These are phyloP conservation scores for Trypanosomatidae sp. DNA, from an alignment of 208 protist genomes.

Conservation along the genomic window DNA sequence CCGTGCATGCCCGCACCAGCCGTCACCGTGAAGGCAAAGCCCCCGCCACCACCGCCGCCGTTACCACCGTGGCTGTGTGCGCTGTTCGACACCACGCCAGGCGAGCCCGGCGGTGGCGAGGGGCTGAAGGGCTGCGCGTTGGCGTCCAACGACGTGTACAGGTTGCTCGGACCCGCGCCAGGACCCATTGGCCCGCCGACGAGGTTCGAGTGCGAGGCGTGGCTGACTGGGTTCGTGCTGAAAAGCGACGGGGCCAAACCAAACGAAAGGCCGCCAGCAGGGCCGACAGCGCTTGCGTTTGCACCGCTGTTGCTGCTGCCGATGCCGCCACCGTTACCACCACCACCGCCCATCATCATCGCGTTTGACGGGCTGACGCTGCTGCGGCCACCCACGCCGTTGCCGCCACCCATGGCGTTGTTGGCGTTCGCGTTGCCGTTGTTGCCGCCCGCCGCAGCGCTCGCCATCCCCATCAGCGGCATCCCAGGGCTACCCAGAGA, in stretches of 20 bases:
- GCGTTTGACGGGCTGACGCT: too few relatives aligned
- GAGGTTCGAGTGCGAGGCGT: constrained; percentile 2
- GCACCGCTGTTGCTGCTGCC: background rate
- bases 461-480: constrained; percentile 12
- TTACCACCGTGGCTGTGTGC: too few relatives aligned
- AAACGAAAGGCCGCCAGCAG: constrained; percentile 24
- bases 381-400: too few relatives aligned
- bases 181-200: background rate
- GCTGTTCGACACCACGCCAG: too few relatives aligned
- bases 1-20: constrained; percentile 18
- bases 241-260: constrained; percentile 30
- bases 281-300: constrained; percentile 5
- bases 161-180: constrained; percentile 7
- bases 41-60: background rate
- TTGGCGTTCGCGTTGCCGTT: constrained; percentile 3
- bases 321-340: background rate
- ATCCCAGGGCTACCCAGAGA: constrained; percentile 23
- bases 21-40: constrained; percentile 32
- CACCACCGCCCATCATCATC: too few relatives aligned
- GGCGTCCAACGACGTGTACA: constrained; percentile 43
- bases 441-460: too few relatives aligned
- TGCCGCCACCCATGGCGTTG: too few relatives aligned
- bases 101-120: constrained; percentile 28
- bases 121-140: constrained; percentile 63
- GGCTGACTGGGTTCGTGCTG: constrained; percentile 36